Evolutionary conservation across 345 rosid genomes (phyloP).

Genomic region (Populus pruinosa): DNA sequence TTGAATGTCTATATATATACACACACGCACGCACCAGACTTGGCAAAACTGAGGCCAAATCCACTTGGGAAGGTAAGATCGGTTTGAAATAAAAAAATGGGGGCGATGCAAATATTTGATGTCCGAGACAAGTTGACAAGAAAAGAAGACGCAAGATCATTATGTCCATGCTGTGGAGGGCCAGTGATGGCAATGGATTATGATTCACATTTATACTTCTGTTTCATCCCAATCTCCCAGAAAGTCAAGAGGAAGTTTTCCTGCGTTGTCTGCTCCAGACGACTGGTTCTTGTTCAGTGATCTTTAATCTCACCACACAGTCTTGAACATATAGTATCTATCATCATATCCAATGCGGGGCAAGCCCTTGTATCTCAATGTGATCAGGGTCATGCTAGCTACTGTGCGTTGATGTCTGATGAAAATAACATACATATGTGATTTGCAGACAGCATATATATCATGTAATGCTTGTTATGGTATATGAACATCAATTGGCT

Average conservation of each 20-base stretch:
- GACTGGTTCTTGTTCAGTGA: constrained; percentile 10
- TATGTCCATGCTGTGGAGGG: constrained; percentile 28
- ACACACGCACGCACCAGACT: no score
- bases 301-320: neutral
- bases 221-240: constrained; percentile 29
- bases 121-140: constrained; percentile 16
- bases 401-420: no score
- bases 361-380: neutral
- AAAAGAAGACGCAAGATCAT: constrained; percentile 6
- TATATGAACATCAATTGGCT: no score
- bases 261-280: constrained; percentile 32
- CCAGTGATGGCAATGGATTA: constrained; percentile 20
- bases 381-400: neutral
- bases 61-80: neutral
- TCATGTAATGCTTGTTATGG: no score
- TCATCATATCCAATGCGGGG: no score
- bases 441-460: neutral
- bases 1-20: no score
- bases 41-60: no score
- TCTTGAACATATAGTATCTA: no score
- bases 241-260: constrained; percentile 22
- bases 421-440: no score
- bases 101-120: constrained; percentile 13
- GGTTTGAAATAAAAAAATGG: constrained; percentile 6
- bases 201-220: constrained; percentile 15